Evolutionary conservation across 768 basidiomycete genomes (phyloP), one percentile per base, ranked within the genome.

Genomic region (Suillus plorans): DNA sequence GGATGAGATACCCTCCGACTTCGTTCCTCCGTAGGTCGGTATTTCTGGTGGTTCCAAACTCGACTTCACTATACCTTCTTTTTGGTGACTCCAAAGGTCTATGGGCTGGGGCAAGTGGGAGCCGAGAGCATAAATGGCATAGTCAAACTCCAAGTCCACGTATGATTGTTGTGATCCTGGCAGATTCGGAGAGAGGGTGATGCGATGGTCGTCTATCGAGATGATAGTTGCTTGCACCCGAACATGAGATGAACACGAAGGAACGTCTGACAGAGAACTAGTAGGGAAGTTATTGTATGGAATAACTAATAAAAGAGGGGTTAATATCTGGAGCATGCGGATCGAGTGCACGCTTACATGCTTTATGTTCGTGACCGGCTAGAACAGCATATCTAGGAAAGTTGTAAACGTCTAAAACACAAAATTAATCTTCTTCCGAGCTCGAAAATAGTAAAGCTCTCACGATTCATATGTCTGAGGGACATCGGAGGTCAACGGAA

Each of bases 331-430:
- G 41, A 8, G 25, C n/a, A 36, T 49, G 67, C 5, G 18, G 16
- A 6, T 28, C 42, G 12, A 28, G 41, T 2, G 25, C 20, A 74
- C 82, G 66, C 36, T 36, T 63, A 85, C 84, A 89, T 34, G 86
- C 86, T 78, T 88, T 89, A 74, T 88, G 84, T 73, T 87, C 86
- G 67, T 88, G 84, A 22, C 84, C 82, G 47, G 85, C 79, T 5
- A 88, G 79, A 25, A 87, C 82, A 20, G 86, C 82, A 60, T 83
- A 81, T 60, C 87, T 78, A 5, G 87, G 84, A 47, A 89, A 79
- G 37, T 85, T 82, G 71, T 89, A 90, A 1, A 87, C 79, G 67
- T 86, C 83, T 81, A 62, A 39, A 22, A 64, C 45, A 5, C 4
- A 4, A 39, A 36, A n/a, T 50, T 42, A 36, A 14, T 14, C 6